These are phyloP conservation scores for Pythium grandisporangium DNA, from an alignment of 352 stramenopile species.

Conservation along the genomic window DNA sequence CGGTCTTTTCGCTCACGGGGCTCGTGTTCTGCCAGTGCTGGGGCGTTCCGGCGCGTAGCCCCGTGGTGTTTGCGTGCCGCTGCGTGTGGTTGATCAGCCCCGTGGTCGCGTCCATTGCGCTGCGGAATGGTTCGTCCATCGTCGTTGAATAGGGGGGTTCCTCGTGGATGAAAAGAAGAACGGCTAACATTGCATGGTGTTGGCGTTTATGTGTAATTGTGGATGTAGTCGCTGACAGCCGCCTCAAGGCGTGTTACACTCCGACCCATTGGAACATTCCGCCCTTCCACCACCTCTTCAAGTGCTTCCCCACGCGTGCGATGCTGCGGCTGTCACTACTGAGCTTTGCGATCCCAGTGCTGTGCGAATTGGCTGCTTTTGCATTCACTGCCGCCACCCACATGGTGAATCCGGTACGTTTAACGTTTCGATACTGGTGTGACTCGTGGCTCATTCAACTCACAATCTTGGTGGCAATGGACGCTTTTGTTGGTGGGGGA, in stretches of 20 bases:
- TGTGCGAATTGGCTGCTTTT: conserved; percentile 79
- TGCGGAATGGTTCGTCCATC: conserved; percentile 59
- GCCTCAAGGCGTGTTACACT: conserved; percentile 70
- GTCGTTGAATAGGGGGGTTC: conserved; percentile 2
- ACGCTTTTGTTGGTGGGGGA: neutral
- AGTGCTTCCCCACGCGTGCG: conserved; percentile 67
- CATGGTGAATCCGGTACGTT: conserved; percentile 78
- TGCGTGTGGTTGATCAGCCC: conserved; percentile 72
- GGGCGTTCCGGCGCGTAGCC: conserved; percentile 37
- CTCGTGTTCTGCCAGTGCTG: conserved; percentile 83
- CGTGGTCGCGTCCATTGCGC: conserved; percentile 50
- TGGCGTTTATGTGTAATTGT: neutral
- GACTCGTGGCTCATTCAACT: too few species aligned
- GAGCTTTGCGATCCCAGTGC: conserved; percentile 74
- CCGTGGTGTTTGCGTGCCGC: conserved; percentile 42
- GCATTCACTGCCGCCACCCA: conserved; percentile 80
- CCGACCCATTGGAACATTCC: conserved; percentile 80
- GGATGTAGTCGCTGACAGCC: conserved; percentile 47
- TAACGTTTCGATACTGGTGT: too few species aligned
- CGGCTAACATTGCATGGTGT: neutral
- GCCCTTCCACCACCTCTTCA: conserved; percentile 73
- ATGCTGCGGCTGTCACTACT: conserved; percentile 68
- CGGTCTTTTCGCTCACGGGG: conserved; percentile 68
- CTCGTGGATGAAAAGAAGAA: too few species aligned
- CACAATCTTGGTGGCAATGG: neutral